Percentiles rank a stretch among this genome's conserved stretches.
Conservation (phyloP, 257 asterid species). For the Jaltomata sinuosa region DNA sequence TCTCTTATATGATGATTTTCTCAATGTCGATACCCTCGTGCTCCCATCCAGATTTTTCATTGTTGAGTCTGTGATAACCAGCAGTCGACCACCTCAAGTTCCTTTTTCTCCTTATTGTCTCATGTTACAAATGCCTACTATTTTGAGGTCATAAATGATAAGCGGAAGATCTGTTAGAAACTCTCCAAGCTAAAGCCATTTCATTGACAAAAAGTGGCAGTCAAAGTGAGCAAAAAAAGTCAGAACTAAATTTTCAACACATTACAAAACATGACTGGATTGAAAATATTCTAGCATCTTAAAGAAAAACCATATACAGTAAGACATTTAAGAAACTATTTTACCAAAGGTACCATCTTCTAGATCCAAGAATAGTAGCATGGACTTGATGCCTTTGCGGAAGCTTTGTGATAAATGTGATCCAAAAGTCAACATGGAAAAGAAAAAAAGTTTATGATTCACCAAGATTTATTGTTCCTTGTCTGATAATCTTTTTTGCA, state of each 20-base stretch:
- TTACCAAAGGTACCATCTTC: no score
- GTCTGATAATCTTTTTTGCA: no score
- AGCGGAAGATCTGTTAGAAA: background rate
- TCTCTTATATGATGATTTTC: no score
- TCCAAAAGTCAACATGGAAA: background rate
- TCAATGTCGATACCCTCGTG: background rate
- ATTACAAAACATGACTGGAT: background rate
- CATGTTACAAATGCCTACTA: background rate
- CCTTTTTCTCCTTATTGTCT: background rate
- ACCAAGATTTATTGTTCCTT: background rate
- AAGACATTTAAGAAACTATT: no score
- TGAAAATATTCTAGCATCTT: background rate
- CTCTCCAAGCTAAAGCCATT: background rate
- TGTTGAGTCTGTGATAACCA: background rate
- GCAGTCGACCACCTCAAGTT: background rate
- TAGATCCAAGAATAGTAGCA: no score
- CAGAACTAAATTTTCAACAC: background rate
- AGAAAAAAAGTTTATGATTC: background rate
- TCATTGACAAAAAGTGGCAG: background rate
- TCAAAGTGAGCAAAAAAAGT: background rate
- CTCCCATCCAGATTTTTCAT: background rate
- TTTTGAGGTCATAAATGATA: background rate
- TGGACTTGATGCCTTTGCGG: background rate
- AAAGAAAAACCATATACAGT: no score
- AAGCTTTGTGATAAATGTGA: background rate